phyloP scores from a whole-genome alignment of 2,329 filamentous ascomycete genomes.

The Aureobasidium subglaciale region DNA sequence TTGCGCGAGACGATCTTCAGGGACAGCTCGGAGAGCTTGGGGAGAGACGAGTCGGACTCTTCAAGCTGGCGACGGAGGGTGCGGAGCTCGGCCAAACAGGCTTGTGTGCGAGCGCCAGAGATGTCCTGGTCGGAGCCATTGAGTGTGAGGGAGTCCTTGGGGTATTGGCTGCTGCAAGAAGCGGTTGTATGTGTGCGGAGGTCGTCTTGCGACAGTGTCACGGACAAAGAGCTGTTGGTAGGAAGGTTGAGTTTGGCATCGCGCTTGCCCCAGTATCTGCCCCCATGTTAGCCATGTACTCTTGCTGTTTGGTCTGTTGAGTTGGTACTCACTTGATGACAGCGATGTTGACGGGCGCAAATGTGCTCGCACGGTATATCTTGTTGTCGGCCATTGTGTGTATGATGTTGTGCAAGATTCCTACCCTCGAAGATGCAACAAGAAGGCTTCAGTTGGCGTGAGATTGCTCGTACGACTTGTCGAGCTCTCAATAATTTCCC shows the following conservation, averaged over 20 bases:
- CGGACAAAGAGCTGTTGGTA: constrained; percentile 94
- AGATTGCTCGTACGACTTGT: constrained; percentile 12
- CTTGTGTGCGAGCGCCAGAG: constrained; percentile 81
- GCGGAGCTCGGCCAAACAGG: constrained; percentile 83
- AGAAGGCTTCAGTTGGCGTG: neutral
- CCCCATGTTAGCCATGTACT: constrained; percentile 11
- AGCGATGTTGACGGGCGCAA: constrained; percentile 94
- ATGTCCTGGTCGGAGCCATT: constrained; percentile 81
- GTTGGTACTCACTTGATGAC: constrained; percentile 70
- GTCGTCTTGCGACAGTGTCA: constrained; percentile 89
- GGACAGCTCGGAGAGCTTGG: constrained; percentile 68
- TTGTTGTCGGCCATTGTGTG: constrained; percentile 35
- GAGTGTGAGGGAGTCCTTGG: constrained; percentile 66
- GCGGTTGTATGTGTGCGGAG: constrained; percentile 94
- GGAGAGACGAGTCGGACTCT: constrained; percentile 61
- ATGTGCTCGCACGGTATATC: constrained; percentile 89
- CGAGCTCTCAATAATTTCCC: constrained; percentile 8
- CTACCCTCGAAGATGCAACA: neutral
- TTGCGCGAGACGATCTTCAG: constrained; percentile 90
- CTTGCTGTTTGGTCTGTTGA: neutral
- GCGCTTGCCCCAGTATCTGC: constrained; percentile 90
- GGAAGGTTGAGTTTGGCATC: constrained; percentile 90
- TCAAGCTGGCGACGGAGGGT: constrained; percentile 71
- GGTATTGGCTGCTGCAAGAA: constrained; percentile 71
- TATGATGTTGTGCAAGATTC: neutral